These are phyloP conservation scores for Cydonia oblonga DNA, from an alignment of 331 rosid species.

Conservation along the genomic window DNA sequence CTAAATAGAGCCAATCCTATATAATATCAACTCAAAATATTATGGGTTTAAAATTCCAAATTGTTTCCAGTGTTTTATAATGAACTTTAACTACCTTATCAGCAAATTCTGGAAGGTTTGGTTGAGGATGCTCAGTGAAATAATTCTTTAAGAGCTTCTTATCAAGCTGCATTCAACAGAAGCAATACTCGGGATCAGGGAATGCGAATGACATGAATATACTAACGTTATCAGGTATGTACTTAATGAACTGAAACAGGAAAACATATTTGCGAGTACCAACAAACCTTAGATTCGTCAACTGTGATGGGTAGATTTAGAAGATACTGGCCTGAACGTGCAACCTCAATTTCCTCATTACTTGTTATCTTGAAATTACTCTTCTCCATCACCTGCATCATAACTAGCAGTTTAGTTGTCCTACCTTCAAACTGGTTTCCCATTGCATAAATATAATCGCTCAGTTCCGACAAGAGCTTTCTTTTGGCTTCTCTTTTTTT, in stretches of 20 bases:
- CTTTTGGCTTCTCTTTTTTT: too few species aligned
- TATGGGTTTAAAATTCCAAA: neutral
- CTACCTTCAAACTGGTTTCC: neutral
- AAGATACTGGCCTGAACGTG: constrained; percentile 32
- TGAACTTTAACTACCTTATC: constrained; percentile 14
- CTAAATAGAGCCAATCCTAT: neutral
- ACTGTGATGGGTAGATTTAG: constrained; percentile 31
- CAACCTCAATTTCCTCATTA: constrained; percentile 32
- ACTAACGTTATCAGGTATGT: neutral
- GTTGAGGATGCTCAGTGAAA: constrained; percentile 18
- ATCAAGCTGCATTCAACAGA: constrained; percentile 21
- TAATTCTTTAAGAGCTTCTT: constrained; percentile 23
- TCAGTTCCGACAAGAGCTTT: neutral
- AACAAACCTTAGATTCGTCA: constrained; percentile 19
- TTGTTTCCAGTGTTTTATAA: neutral
- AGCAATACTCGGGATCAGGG: neutral
- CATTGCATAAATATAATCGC: neutral
- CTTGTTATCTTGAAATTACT: constrained; percentile 31
- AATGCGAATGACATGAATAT: neutral
- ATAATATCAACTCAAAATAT: neutral
- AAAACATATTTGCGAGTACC: neutral
- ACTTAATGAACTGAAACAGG: neutral
- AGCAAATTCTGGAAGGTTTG: constrained; percentile 29
- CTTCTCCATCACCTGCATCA: constrained; percentile 32
- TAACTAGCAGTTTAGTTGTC: neutral